A percentile compares a stretch with the other conserved stretches of the same genome.
phyloP scores from a whole-genome alignment of 1,284 basidiomycete species.

The Austropuccinia psidii region DNA sequence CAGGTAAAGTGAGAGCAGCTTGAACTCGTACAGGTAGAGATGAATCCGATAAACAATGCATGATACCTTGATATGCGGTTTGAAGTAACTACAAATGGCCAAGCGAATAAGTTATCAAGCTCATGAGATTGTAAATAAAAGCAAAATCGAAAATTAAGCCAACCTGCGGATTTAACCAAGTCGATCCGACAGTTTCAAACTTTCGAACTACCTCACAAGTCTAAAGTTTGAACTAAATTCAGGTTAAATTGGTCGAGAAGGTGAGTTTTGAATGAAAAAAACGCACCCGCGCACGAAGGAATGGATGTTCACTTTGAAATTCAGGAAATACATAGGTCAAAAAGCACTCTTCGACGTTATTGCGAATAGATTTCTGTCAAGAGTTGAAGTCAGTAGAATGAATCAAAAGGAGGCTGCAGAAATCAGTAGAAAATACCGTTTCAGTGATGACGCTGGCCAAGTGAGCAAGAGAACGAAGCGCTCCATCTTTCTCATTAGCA shows the following conservation, averaged over 20 bases:
- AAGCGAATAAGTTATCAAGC: slow-evolving; percentile 54
- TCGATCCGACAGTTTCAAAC: slow-evolving; percentile 59
- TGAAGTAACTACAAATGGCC: slow-evolving; percentile 43
- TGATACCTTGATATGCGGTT: slow-evolving; percentile 38
- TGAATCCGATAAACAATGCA: slow-evolving; percentile 59
- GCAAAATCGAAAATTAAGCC: slow-evolving; percentile 35
- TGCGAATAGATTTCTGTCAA: slow-evolving; percentile 67
- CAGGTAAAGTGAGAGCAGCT: slow-evolving; percentile 69
- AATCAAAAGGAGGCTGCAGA: not conserved
- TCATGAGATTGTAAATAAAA: not conserved
- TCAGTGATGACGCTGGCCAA: slow-evolving; percentile 50
- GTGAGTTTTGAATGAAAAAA: slow-evolving; percentile 22
- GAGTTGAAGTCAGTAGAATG: slow-evolving; percentile 59
- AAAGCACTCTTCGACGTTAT: slow-evolving; percentile 67
- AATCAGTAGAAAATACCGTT: slow-evolving; percentile 35
- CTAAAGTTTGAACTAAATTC: slow-evolving; percentile 47
- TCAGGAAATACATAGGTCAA: slow-evolving; percentile 64
- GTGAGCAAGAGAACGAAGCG: slow-evolving; percentile 67
- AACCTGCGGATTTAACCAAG: slow-evolving; percentile 62
- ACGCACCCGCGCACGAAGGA: slow-evolving; percentile 66
- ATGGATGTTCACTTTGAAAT: slow-evolving; percentile 59
- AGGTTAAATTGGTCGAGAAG: not conserved
- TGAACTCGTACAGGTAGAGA: slow-evolving; percentile 78
- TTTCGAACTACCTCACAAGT: slow-evolving; percentile 70
- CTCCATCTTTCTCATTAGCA: slow-evolving; percentile 65